These are phyloP conservation scores for Acarospora socialis DNA, from an alignment of 2,329 filamentous ascomycete genomes.

Conservation along the genomic window DNA sequence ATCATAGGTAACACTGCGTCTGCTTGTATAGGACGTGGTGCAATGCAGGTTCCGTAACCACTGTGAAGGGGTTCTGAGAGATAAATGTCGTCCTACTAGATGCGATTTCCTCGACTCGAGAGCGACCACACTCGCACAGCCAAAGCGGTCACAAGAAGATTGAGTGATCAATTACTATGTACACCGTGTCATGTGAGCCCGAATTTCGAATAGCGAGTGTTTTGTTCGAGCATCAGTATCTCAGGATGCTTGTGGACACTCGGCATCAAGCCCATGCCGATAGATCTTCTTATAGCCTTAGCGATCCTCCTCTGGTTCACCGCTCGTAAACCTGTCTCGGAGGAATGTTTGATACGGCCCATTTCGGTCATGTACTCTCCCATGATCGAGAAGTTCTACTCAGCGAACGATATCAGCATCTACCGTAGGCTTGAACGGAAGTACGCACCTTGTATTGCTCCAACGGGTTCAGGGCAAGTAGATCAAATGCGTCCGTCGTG, in stretches of 20 bases:
- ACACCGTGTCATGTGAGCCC: conserved; percentile 12
- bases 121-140: too few relatives aligned
- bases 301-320: conserved; percentile 88
- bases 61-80: too few relatives aligned
- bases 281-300: conserved; percentile 76
- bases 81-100: too few relatives aligned
- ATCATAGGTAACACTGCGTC: too few relatives aligned
- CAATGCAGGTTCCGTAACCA: too few relatives aligned
- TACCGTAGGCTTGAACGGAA: not conserved
- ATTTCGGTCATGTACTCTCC: conserved; percentile 74
- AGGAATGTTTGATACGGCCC: conserved; percentile 70
- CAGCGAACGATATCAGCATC: conserved; percentile 3
- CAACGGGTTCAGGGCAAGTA: conserved; percentile 63
- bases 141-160: too few relatives aligned
- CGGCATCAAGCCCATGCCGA: conserved; percentile 84
- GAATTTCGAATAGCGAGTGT: conserved; percentile 18
- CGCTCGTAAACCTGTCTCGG: conserved; percentile 62
- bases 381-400: conserved; percentile 81
- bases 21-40: too few relatives aligned
- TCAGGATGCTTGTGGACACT: conserved; percentile 83
- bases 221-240: conserved; percentile 39
- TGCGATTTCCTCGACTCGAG: too few relatives aligned
- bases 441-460: conserved; percentile 69
- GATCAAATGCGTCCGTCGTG: conserved; percentile 60
- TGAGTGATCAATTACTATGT: too few relatives aligned